Evolutionary conservation across 2,329 filamentous ascomycete genomes (phyloP), one percentile per base, ranked within the genome.

Genomic region (Grosmannia huntii): DNA sequence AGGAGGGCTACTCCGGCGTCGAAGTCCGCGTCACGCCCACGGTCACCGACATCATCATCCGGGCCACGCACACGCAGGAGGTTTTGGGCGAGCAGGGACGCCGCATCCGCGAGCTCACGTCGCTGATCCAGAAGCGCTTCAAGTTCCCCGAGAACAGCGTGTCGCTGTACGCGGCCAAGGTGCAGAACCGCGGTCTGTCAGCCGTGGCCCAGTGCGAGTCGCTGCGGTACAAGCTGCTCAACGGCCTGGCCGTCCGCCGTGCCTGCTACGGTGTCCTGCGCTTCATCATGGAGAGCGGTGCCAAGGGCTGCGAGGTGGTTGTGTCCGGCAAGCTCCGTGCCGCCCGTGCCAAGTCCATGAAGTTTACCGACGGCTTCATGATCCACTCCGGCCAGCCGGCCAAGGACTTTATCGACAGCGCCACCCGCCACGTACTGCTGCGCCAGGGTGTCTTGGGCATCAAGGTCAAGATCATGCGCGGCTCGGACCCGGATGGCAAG

Each of bases 351-450:
- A 99, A 99, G 90, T 90, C 84, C 81, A 99, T 99, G 94, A 99
- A 99, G 87, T 99, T 99, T 87, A 99, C 94, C 78, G 91, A 99
- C 78, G 94, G 94, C 76, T 99, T 99, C 90, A 99, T 99, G 94
- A 99, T 99, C 81, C 94, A 99, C 89, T 99, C 94, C 72, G 94
- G 94, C 80, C 94, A 99, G 78, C 94, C 94, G 73, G 94, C 92
- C 73, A 92, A 95, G 81, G 94, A 99, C 81, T 99, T 99, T 83
- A 99, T 99, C 76, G 94, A 99, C 84, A 84, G 80, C 72, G 95
- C 95, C 69, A 97, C 94, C 72, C 94, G 94, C 71, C 94, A 99
- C 89, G 94, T 99, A 71, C 90, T 99, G 68, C 91, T 99, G 77
- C 89, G 95, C 80, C 94, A 99, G 84, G 94, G 94, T 89, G 94